A percentile compares a stretch with the other conserved stretches of the same genome.
These are phyloP conservation scores for Fragosphaeria purpurea DNA, from an alignment of 2,329 filamentous ascomycete species.

Conservation along the genomic window DNA sequence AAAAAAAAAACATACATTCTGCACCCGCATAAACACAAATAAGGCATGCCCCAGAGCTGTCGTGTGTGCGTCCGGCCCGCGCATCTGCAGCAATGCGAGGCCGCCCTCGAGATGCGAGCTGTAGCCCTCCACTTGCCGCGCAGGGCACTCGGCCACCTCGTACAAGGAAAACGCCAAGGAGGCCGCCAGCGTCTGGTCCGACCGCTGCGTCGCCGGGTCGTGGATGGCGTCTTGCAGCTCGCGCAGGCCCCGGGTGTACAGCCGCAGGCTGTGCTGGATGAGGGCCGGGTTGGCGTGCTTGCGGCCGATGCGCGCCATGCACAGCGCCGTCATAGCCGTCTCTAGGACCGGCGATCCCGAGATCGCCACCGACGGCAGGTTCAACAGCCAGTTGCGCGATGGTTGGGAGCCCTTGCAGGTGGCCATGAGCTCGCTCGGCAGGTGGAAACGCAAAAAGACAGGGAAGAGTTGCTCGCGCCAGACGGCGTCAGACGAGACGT, in stretches of 20 bases:
- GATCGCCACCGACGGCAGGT: constrained; percentile 6
- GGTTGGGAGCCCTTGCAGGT: background rate
- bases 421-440: constrained; percentile 7
- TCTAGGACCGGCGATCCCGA: constrained; percentile 8
- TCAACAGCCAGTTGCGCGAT: constrained; percentile 12
- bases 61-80: constrained; percentile 12
- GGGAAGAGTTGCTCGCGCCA: constrained; percentile 14
- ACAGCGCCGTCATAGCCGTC: constrained; percentile 7
- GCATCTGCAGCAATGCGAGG: constrained; percentile 13
- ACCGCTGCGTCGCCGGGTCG: constrained; percentile 1
- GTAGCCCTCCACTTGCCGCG: constrained; percentile 8
- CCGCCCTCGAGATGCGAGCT: constrained; percentile 14
- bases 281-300: constrained; percentile 3
- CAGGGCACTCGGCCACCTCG: constrained; percentile 16
- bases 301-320: constrained; percentile 12
- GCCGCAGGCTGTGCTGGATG: constrained; percentile 10
- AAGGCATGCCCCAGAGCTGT: constrained; percentile 13
- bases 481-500: constrained; percentile 1
- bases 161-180: constrained; percentile 14
- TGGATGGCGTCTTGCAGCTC: constrained; percentile 11
- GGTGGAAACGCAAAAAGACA: constrained; percentile 8
- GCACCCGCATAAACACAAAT: constrained; percentile 13
- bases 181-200: constrained; percentile 14
- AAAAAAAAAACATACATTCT: constrained; percentile 8
- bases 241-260: constrained; percentile 11